These are phyloP conservation scores for Calonectria multiphialidica DNA, from an alignment of 2,329 filamentous ascomycete species.

Conservation along the genomic window DNA sequence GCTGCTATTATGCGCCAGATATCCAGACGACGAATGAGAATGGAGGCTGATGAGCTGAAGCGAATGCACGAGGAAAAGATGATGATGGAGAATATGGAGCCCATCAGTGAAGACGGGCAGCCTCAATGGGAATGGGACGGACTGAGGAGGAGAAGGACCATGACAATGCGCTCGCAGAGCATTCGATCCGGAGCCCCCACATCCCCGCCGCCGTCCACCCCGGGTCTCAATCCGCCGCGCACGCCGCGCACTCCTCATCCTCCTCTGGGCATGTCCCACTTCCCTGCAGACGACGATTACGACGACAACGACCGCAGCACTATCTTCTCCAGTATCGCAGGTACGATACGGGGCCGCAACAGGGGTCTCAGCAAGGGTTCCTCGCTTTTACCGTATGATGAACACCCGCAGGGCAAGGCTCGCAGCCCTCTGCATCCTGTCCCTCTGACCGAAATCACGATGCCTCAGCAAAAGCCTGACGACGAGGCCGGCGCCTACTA, in stretches of 20 bases:
- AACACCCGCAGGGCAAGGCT: slow-evolving; percentile 55
- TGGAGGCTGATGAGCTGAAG: slow-evolving; percentile 83
- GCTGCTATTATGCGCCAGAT: slow-evolving; percentile 89
- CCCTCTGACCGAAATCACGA: slow-evolving; percentile 71
- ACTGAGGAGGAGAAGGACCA: slow-evolving; percentile 78
- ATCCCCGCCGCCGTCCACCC: slow-evolving; percentile 45
- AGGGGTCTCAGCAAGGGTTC: slow-evolving; percentile 50
- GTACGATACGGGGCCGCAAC: slow-evolving; percentile 58
- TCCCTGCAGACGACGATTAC: slow-evolving; percentile 71
- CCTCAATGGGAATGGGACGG: slow-evolving; percentile 89
- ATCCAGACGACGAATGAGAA: slow-evolving; percentile 79
- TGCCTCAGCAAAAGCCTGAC: slow-evolving; percentile 60
- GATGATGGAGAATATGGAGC: slow-evolving; percentile 75
- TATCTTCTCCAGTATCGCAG: slow-evolving; percentile 68
- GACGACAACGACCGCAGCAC: slow-evolving; percentile 63
- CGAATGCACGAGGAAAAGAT: slow-evolving; percentile 84
- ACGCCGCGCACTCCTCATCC: slow-evolving; percentile 47
- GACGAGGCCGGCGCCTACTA: slow-evolving; percentile 58
- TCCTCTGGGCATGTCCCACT: slow-evolving; percentile 84
- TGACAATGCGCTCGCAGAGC: slow-evolving; percentile 49
- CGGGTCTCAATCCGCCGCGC: slow-evolving; percentile 31
- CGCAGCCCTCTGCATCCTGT: slow-evolving; percentile 72
- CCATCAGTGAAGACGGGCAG: slow-evolving; percentile 82
- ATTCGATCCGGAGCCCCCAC: slow-evolving; percentile 43
- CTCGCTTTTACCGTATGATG: slow-evolving; percentile 46